Conservation (phyloP, 306 rosid species). For the Trichosanthes cucumerina region DNA sequence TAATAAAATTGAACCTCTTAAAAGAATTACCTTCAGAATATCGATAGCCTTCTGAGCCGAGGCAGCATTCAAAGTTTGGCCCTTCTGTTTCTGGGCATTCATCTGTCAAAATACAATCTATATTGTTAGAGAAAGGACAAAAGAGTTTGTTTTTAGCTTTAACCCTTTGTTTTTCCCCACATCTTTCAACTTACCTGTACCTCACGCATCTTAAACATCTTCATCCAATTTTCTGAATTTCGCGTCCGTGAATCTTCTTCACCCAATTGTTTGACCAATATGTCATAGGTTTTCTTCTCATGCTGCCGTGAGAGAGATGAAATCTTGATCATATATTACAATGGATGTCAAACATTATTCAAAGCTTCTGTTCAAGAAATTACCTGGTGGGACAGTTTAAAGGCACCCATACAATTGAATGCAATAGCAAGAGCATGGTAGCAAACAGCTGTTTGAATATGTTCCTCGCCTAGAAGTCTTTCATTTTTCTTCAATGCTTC, state of each 20-base stretch:
- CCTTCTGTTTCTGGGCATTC: slow-evolving; percentile 96
- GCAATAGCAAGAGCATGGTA: slow-evolving; percentile 98
- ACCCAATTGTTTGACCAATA: slow-evolving; percentile 94
- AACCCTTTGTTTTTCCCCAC: not conserved
- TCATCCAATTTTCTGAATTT: slow-evolving; percentile 92
- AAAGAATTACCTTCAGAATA: slow-evolving; percentile 62
- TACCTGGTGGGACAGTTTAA: slow-evolving; percentile 96
- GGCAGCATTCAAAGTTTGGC: slow-evolving; percentile 74
- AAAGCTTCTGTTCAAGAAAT: not conserved
- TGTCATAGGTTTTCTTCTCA: slow-evolving; percentile 90
- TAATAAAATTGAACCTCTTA: not conserved
- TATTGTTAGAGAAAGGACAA: not conserved
- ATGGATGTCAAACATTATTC: not conserved
- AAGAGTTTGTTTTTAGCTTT: not conserved
- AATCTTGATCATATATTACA: not conserved
- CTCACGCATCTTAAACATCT: slow-evolving; percentile 92
- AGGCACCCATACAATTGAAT: slow-evolving; percentile 96
- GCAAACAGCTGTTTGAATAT: slow-evolving; percentile 98
- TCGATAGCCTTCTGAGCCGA: slow-evolving; percentile 88
- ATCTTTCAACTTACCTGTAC: slow-evolving; percentile 42
- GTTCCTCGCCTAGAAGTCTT: slow-evolving; percentile 95
- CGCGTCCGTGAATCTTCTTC: slow-evolving; percentile 93
- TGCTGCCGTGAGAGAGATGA: slow-evolving; percentile 42
- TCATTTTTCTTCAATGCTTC: slow-evolving; percentile 96
- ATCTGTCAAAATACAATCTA: slow-evolving; percentile 30